Conservation (phyloP, 306 rosid species). For the Malus sylvestris region DNA sequence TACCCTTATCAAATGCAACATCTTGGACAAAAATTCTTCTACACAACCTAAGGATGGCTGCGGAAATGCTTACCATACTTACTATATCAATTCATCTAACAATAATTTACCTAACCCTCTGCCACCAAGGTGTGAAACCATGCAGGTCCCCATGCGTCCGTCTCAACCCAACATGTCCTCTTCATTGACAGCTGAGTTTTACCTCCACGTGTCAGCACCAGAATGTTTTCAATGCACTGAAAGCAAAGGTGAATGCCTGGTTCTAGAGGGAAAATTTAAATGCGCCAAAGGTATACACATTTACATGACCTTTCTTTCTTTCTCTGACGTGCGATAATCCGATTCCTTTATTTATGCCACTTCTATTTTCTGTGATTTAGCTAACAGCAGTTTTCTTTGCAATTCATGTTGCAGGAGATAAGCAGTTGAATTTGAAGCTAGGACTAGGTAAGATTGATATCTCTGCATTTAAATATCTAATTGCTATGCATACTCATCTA, state of each 20-base stretch:
- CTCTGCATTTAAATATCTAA: background rate
- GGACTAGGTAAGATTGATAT: constrained; percentile 36
- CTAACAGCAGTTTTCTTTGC: constrained; percentile 4
- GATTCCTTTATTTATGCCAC: background rate
- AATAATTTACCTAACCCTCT: background rate
- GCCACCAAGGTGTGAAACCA: background rate
- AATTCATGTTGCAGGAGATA: constrained; percentile 17
- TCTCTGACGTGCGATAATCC: background rate
- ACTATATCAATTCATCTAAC: no score
- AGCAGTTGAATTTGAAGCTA: background rate
- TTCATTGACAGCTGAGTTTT: background rate
- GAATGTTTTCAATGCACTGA: rapidly evolving
- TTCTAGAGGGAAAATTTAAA: background rate
- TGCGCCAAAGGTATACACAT: constrained; percentile 2
- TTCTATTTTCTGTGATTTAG: background rate
- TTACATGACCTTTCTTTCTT: background rate
- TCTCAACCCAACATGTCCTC: rapidly evolving
- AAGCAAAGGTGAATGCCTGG: background rate
- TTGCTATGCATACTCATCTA: background rate
- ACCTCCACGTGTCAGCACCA: rapidly evolving
- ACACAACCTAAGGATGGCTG: rapidly evolving
- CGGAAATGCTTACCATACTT: background rate
- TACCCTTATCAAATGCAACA: background rate
- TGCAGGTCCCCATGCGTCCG: background rate
- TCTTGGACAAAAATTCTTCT: rapidly evolving